phyloP scores from a whole-genome alignment of 805 yeast species.

The Candida peoriensis region DNA sequence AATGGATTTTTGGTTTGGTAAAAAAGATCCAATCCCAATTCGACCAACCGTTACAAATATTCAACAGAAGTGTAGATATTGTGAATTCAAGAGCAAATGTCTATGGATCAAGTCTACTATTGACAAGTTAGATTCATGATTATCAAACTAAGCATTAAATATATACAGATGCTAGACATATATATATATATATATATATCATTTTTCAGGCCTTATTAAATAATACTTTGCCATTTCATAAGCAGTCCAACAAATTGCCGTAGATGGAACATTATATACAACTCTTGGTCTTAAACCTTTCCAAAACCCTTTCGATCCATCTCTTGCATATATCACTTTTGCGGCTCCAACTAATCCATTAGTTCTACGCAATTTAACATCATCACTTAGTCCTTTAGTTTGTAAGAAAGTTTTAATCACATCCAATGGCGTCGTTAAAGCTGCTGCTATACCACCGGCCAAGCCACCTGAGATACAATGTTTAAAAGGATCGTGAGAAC shows the following conservation, averaged over 20 bases:
- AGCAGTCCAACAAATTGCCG: slow-evolving; percentile 97
- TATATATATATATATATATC: slow-evolving; percentile 1
- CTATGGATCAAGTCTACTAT: slow-evolving; percentile 21
- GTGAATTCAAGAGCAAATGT: slow-evolving; percentile 47
- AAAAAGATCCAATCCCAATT: slow-evolving; percentile 42
- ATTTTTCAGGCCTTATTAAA: slow-evolving; percentile 16
- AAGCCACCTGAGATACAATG: slow-evolving; percentile 92
- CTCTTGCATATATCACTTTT: slow-evolving; percentile 50
- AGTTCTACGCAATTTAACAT: slow-evolving; percentile 43
- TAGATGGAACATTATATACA: slow-evolving; percentile 87
- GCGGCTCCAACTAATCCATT: slow-evolving; percentile 72
- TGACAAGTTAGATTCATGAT: background rate
- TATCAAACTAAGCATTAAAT: too few species aligned
- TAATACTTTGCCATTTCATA: slow-evolving; percentile 88
- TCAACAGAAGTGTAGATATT: slow-evolving; percentile 42
- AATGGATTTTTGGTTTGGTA: slow-evolving; percentile 55
- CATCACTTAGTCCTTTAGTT: slow-evolving; percentile 54
- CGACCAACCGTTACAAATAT: slow-evolving; percentile 29
- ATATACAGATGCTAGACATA: slow-evolving; percentile 1
- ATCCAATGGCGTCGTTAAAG: slow-evolving; percentile 89
- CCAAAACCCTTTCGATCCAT: slow-evolving; percentile 62
- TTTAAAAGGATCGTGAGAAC: slow-evolving; percentile 78
- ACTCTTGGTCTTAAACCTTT: slow-evolving; percentile 89
- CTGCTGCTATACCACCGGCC: slow-evolving; percentile 95
- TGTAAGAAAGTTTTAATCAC: slow-evolving; percentile 89